Base-by-base conservation (phyloP, 1,139 yeast species). In the Protomyces inundatus region DNA sequence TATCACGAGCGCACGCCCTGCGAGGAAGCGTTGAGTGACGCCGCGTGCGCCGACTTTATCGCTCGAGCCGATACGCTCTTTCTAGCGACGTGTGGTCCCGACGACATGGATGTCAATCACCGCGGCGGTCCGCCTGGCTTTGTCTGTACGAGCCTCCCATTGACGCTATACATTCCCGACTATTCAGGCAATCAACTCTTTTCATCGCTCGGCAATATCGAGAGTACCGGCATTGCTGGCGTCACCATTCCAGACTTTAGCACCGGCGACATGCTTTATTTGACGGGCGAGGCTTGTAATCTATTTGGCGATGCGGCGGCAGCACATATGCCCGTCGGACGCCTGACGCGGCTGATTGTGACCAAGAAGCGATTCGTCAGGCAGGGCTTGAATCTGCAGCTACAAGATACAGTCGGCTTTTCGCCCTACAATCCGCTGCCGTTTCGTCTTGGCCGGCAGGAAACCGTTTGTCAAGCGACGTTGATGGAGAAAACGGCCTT, bases 381-480 rank as follows among this genome's bases (percentile, higher is more conserved):
- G 10, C 54, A 50, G 10, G 39, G 54, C 16, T 14, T 50, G 12
- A 50, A 50, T 33, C 54, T 50, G 12, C 14, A 16, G 37, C 37
- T 33, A 14, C 32, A 50, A 4, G 37, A 23, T 32, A 30, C 12
- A 14, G 37, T 50, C 6, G 36, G 35, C 23, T 12, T 33, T 14
- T 33, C 37, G n/a, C 54, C 54, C 4, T 50, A 50, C 16, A 50
- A 50, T 23, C 54, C 54, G 37, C 16, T 30, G 10, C 12, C 23
- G 12, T 50, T 12, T 14, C 37, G 37, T 23, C 35, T 50, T 56
- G 70, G 71, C 32, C 16, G 16, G 9, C 32, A n/a, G 9, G 48
- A 42, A 30, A 6, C 32, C 2, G 16, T 6, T 5, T 14, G 16
- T 30, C 5, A n/a, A 7, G 48, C 48, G 16, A 42, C 32, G 7